phyloP scores from a whole-genome alignment of 805 yeast genomes.

The Vanderwaltozyma polyspora region DNA sequence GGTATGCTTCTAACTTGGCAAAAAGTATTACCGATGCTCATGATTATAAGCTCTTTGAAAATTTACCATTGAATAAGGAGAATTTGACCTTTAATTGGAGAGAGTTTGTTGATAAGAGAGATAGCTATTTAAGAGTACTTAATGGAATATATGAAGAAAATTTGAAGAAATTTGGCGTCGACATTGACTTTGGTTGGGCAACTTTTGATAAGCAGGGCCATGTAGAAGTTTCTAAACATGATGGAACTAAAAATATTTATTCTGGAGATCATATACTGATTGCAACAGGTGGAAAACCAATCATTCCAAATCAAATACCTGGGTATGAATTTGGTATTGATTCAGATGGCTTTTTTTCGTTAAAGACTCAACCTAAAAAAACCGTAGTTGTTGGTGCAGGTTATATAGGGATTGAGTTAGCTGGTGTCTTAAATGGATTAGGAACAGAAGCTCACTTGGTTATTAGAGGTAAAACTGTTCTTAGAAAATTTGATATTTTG shows the following conservation, averaged over 20 bases:
- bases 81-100: constrained; percentile 74
- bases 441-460: constrained; percentile 80
- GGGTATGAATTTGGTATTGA: constrained; percentile 79
- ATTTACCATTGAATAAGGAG: constrained; percentile 36
- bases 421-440: constrained; percentile 85
- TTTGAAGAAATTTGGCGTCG: constrained; percentile 80
- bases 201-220: constrained; percentile 56
- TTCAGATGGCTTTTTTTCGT: constrained; percentile 83
- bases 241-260: constrained; percentile 46
- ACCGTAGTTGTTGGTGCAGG: constrained; percentile 98
- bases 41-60: constrained; percentile 70
- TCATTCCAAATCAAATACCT: constrained; percentile 49
- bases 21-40: constrained; percentile 59
- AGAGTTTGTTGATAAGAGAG: constrained; percentile 73
- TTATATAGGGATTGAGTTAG: constrained; percentile 89
- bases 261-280: constrained; percentile 76
- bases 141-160: constrained; percentile 91
- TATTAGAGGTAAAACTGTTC: constrained; percentile 82
- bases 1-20: constrained; percentile 93
- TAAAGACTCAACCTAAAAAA: constrained; percentile 73
- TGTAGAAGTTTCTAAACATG: constrained; percentile 66
- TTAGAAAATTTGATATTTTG: constrained; percentile 76
- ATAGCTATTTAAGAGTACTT: constrained; percentile 76
- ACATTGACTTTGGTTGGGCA: constrained; percentile 78
- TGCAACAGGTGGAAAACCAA: constrained; percentile 89